These are phyloP conservation scores for Cydonia oblonga DNA, from an alignment of 331 rosid genomes.

Conservation along the genomic window DNA sequence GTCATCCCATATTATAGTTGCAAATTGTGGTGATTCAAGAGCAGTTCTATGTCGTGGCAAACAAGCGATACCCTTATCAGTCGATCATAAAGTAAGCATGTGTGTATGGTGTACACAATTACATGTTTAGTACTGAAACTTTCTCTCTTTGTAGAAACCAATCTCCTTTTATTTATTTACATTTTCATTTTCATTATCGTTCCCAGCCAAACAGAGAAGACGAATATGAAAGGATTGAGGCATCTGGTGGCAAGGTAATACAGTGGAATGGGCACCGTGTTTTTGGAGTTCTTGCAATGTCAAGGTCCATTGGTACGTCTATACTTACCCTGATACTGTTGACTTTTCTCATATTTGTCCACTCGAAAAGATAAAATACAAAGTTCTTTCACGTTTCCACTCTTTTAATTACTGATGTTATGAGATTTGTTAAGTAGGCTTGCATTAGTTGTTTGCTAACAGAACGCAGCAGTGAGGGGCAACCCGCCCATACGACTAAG, in stretches of 20 bases:
- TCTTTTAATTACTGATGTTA: too few species aligned
- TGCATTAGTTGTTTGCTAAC: too few species aligned
- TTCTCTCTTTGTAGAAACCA: background rate
- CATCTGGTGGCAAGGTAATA: conserved; percentile 52
- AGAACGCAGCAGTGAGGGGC: too few species aligned
- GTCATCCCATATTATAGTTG: conserved; percentile 51
- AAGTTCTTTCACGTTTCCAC: too few species aligned
- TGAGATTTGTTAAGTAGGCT: too few species aligned
- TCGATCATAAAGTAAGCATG: conserved; percentile 42
- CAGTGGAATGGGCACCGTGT: conserved; percentile 58
- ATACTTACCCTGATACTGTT: background rate
- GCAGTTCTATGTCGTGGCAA: conserved; percentile 49
- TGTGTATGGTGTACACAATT: background rate
- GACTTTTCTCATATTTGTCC: background rate
- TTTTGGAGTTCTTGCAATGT: conserved; percentile 56
- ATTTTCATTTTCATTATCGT: background rate
- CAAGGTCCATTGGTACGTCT: conserved; percentile 48
- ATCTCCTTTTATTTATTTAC: background rate
- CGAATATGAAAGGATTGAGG: conserved; percentile 44
- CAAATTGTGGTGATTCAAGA: conserved; percentile 58
- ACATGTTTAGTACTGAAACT: too few species aligned
- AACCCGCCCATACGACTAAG: too few species aligned
- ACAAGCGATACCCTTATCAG: conserved; percentile 38
- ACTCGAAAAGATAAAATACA: background rate
- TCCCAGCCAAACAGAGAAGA: conserved; percentile 50